Evolutionary conservation across 495 filamentous ascomycete genomes (phyloP), one percentile per base, ranked within the genome.

Genomic region (Tirmania nivea): DNA sequence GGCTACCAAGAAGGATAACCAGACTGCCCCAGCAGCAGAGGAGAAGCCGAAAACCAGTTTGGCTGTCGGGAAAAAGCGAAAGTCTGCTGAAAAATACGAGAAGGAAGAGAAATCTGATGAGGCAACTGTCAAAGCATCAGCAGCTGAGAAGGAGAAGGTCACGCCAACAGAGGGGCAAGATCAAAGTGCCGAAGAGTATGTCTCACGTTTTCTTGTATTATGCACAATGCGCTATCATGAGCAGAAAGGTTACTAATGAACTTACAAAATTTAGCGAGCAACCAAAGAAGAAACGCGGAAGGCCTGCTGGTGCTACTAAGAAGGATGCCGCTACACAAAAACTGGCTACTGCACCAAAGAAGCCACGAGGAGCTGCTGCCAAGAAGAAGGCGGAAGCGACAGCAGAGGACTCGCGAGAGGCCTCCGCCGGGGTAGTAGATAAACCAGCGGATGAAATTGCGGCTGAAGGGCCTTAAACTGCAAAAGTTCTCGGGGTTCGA

Each of bases 211-310:
- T 53, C 17, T 20, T 50, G 35, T 53, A 56, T 56, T 60, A 53
- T 7, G 39, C 37, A 1, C 31, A 10, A 17, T 25, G 20, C 3
- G 14, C 10, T 21, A 5, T 3, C 11, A 52, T 10, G 16, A 1
- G 36, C 8, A 1, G 9, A 9, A n/a, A n/a, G n/a, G n/a, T n/a
- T n/a, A n/a, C 36, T 20, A 1, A 21, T 36, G 20, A 20, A n/a
- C 16, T 51, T 9, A 1, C 2, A 17, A 17, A 36, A 25, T 16
- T 17, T 16, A 34, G 53, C 14, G 59, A 56, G 34, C 57, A 60
- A 49, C 58, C 58, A 17, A 60, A 60, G 58, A 60, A 60, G 48
- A 60, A 60, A 34, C 56, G 58, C 16, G 58, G 58, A 19, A 56
- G 58, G 9, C 58, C 58, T 4, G 53, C 57, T 42, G 58, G 55